Evolutionary conservation across 352 stramenopile genomes (phyloP).

Genomic region (Pythium brachiatum): DNA sequence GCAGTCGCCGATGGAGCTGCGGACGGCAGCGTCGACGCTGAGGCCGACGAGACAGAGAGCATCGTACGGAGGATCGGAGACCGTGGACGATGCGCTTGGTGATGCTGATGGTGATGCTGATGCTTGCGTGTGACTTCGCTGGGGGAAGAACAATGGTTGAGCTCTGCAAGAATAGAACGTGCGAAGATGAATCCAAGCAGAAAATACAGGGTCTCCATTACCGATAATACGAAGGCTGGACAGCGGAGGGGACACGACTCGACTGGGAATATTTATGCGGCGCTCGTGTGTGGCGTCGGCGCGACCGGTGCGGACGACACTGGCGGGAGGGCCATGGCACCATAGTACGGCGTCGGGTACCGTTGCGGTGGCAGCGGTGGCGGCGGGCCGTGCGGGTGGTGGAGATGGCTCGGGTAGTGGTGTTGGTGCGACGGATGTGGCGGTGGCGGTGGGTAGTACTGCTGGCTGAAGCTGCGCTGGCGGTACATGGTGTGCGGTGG

Average conservation of each 20-base stretch:
- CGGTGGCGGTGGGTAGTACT: slow-evolving; percentile 25
- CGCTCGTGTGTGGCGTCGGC: slow-evolving; percentile 14
- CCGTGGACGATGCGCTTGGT: neutral
- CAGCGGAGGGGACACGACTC: neutral
- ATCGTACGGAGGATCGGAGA: neutral
- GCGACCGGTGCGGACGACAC: neutral
- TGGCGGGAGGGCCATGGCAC: slow-evolving; percentile 10
- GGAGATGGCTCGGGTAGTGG: slow-evolving; percentile 5
- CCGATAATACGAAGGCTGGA: slow-evolving; percentile 4
- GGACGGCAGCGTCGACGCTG: neutral
- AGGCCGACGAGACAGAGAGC: neutral
- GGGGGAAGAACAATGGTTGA: too few species aligned
- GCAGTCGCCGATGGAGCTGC: neutral
- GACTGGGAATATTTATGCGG: slow-evolving; percentile 3
- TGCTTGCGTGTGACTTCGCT: neutral
- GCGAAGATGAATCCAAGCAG: neutral
- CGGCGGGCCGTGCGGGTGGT: slow-evolving; percentile 9
- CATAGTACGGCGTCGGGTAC: slow-evolving; percentile 20
- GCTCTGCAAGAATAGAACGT: slow-evolving; percentile 1
- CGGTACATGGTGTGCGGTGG: slow-evolving; percentile 18
- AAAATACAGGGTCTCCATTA: slow-evolving; percentile 11
- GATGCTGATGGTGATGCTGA: neutral
- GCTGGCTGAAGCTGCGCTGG: slow-evolving; percentile 27
- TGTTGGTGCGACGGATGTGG: slow-evolving; percentile 11
- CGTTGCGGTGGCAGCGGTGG: slow-evolving; percentile 14